Evolutionary conservation across 257 asterid genomes (phyloP), one percentile per base, ranked within the genome.

Genomic region (Solanum appendiculatum): DNA sequence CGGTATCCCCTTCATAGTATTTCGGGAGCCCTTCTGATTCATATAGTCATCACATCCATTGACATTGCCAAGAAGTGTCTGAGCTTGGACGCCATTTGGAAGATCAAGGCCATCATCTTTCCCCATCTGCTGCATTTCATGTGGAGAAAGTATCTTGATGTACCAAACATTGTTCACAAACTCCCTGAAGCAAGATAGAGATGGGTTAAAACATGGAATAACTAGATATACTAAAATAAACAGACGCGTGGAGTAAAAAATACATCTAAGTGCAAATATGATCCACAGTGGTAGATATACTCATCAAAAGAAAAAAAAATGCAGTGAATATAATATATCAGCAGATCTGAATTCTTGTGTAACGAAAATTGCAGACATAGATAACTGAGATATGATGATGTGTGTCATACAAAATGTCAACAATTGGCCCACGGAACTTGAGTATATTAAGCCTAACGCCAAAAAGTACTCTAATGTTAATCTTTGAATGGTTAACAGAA

Each of bases 101-200:
- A 94, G 98, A 87, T 89, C 91, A 44, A 93, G 93, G 75, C 98
- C 97, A 13, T 92, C 97, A 13, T 92, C 97, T 91, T 93, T 96
- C 73, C 96, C 97, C 98, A 96, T 94, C 87, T 96, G 99, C 86
- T 95, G 98, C 93, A 95, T 98, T 91, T 96, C 98, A 21, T 85
- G 90, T 8, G 99, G 98, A 77, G 98, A 95, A 69, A 96, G 95
- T 82, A 96, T 96, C 94, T 95, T 96, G 94, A 96, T 95, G 87
- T 92, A 94, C 96, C 95, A 92, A 23, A 96, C 98, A 46, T 54
- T 96, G 90, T 95, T 96, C 21, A 95, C 95, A 56, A 96, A 96
- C 89, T 94, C 98, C 98, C 99, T 96, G 86, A 70, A 37, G 83
- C 11, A 66, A 70, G 63, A 40, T 54, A 64, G 64, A 33, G 39